Conservation (phyloP, 2,329 filamentous ascomycete genomes). For the Dothideomycetes sp. region DNA sequence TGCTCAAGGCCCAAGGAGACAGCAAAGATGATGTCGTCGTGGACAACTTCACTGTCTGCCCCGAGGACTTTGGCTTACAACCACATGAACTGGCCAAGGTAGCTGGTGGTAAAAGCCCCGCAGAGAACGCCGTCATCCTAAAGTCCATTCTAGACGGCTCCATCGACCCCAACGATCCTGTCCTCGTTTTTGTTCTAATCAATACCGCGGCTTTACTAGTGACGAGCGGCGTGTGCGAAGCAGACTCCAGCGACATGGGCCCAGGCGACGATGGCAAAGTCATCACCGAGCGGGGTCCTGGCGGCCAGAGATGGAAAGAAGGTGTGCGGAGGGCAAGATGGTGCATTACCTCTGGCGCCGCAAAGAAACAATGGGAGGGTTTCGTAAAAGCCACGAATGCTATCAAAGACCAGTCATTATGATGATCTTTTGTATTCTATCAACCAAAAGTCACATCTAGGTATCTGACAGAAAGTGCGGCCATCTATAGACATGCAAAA, state of each 20-base stretch:
- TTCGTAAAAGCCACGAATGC: slow-evolving; percentile 75
- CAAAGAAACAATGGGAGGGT: slow-evolving; percentile 68
- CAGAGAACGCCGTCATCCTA: slow-evolving; percentile 78
- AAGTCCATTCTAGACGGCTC: slow-evolving; percentile 65
- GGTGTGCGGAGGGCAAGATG: slow-evolving; percentile 77
- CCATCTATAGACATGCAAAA: no score
- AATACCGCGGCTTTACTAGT: slow-evolving; percentile 87
- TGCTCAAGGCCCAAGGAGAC: slow-evolving; percentile 46
- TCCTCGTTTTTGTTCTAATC: slow-evolving; percentile 86
- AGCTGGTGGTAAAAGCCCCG: slow-evolving; percentile 72
- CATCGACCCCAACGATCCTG: slow-evolving; percentile 64
- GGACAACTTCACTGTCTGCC: slow-evolving; percentile 66
- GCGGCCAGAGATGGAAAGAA: slow-evolving; percentile 87
- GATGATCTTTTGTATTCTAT: no score
- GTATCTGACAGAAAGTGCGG: no score
- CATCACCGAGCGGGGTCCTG: slow-evolving; percentile 71
- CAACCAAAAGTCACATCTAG: no score
- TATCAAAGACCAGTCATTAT: background rate
- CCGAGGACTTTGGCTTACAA: slow-evolving; percentile 77
- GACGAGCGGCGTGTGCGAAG: slow-evolving; percentile 74
- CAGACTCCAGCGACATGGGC: slow-evolving; percentile 69
- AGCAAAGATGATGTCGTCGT: slow-evolving; percentile 42
- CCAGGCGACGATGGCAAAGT: slow-evolving; percentile 70
- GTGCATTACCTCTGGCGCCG: slow-evolving; percentile 77
- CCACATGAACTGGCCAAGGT: slow-evolving; percentile 66